Evolutionary conservation across 306 rosid genomes (phyloP), one percentile per base, ranked within the genome.

Genomic region (Citrullus mucosospermus): DNA sequence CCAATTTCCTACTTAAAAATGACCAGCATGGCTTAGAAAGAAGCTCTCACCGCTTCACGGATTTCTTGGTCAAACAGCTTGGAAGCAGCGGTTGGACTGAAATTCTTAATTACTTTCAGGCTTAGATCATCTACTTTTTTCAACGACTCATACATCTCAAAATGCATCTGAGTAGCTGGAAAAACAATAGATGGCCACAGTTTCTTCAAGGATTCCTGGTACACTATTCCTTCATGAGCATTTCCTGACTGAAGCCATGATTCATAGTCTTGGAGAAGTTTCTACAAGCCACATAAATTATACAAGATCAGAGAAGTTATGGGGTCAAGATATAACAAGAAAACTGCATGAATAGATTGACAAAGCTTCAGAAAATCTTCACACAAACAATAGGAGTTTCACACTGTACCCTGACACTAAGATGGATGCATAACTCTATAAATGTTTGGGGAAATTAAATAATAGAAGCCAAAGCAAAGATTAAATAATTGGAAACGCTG

Each of bases 61-160:
- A 95, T 85, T 88, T 92, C 96, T 84, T 85, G 87, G 75, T 92
- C 97, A 83, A 87, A 91, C 80, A 85, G 80, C 77, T 89, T 89
- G 79, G 97, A 87, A 78, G 90, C 93, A 82, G 93, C 93, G 80
- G 80, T 82, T 28, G 88, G 82, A 82, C 92, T 87, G 84, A 92
- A 92, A 82, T 83, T 85, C 84, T 83, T 87, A 56, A 92, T 84
- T 83, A 87, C 89, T 85, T 79, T 79, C 85, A 82, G 82, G 77
- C 97, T 87, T 78, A 85, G 86, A 81, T 85, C 80, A 72, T 91
- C 86, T 76, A 83, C 86, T 83, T 87, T 87, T 81, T 85, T 86
- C 73, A 87, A 81, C 58, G 82, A 86, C 63, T 87, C 90, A 57
- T 84, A 68, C 12, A 81, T 84, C 87, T 87, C 97, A 78, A 80